Percentiles rank a stretch among this genome's conserved stretches.
Evolutionary conservation across 345 rosid species (phyloP).

Genomic region (Hirschfeldia incana): DNA sequence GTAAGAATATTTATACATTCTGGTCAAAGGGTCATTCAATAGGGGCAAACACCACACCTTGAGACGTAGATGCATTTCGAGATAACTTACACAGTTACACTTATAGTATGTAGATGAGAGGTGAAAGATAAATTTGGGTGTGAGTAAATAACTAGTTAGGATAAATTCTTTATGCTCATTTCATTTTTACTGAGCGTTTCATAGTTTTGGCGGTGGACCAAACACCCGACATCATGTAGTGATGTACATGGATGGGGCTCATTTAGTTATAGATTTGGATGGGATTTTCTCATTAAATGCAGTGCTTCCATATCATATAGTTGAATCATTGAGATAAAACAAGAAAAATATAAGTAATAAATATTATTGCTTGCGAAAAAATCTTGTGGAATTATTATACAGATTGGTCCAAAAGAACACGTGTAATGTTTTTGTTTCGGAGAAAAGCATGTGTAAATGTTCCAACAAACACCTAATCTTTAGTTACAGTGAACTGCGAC

Average conservation of each 20-base stretch:
- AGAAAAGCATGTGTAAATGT: constrained; percentile 33
- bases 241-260: constrained; percentile 17
- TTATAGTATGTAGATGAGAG: neutral
- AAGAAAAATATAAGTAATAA: neutral
- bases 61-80: neutral
- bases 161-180: constrained; percentile 9
- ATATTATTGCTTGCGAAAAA: constrained; percentile 16
- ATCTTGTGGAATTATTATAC: constrained; percentile 22
- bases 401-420: constrained; percentile 32
- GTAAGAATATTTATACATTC: constrained; percentile 29
- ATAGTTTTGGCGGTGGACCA: constrained; percentile 26
- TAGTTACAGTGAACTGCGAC: neutral
- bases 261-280: constrained; percentile 33
- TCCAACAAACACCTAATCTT: constrained; percentile 30
- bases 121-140: neutral
- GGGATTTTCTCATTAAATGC: constrained; percentile 28
- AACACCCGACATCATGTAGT: constrained; percentile 14
- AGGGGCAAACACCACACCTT: constrained; percentile 20
- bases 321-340: neutral
- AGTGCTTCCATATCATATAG: constrained; percentile 11
- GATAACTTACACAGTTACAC: neutral
- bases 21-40: constrained; percentile 26
- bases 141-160: neutral
- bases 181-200: constrained; percentile 24
- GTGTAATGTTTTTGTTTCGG: constrained; percentile 28